Percentiles rank a stretch among this genome's conserved stretches.
Evolutionary conservation across 225 moss, liverwort and hornwort species (phyloP).

Genomic region (Marchantia paleacea): DNA sequence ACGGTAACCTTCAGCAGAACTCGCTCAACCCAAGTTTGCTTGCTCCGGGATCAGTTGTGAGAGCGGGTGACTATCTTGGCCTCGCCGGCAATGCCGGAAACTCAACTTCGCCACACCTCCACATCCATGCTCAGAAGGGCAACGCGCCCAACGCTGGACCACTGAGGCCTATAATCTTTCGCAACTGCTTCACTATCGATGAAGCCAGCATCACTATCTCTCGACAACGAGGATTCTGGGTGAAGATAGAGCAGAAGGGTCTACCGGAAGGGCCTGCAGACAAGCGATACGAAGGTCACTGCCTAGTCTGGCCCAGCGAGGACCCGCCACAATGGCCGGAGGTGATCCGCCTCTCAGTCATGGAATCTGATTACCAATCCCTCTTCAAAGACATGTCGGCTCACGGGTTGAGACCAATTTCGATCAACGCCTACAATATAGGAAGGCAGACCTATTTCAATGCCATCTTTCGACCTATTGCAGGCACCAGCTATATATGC

Average conservation of each 20-base stretch:
- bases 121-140: slow-evolving; percentile 15
- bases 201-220: slow-evolving; percentile 1
- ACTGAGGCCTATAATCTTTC: slow-evolving; percentile 5
- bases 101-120: slow-evolving; percentile 5
- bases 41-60: not conserved
- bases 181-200: slow-evolving; percentile 7
- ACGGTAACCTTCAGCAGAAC: slow-evolving; percentile 8
- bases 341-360: slow-evolving; percentile 11
- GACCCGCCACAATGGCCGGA: slow-evolving; percentile 9
- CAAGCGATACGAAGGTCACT: slow-evolving; percentile 10
- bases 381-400: not conserved
- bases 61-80: slow-evolving; percentile 9
- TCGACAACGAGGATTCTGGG: slow-evolving; percentile 8
- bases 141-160: slow-evolving; percentile 1
- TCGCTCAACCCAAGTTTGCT: not conserved
- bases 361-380: slow-evolving; percentile 10
- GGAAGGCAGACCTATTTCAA: slow-evolving; percentile 16
- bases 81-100: slow-evolving; percentile 12
- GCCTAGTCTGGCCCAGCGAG: slow-evolving; percentile 4
- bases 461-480: slow-evolving; percentile 11
- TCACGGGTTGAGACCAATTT: not conserved
- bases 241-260: not conserved
- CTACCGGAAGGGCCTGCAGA: slow-evolving; percentile 9
- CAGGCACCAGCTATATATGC: not conserved
- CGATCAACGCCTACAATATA: slow-evolving; percentile 4